Conservation (phyloP, 306 rosid species). For the Prunus armeniaca region DNA sequence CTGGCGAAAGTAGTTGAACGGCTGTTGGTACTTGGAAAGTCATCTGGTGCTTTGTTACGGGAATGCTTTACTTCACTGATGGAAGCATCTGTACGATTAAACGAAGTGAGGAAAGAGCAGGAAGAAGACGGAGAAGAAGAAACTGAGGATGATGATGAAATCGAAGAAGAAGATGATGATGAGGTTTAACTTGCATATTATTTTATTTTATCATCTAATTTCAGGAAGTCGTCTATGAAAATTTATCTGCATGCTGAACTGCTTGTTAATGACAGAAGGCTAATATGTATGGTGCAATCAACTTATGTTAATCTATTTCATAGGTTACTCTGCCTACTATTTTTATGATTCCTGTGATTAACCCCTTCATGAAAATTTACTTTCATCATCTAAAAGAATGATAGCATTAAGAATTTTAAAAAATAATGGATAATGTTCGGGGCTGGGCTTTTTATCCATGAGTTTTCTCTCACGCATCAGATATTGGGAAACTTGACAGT, state of each 20-base stretch:
- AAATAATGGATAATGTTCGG: not conserved
- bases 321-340: not conserved
- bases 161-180: conserved; percentile 67
- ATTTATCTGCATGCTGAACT: not conserved
- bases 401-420: not conserved
- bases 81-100: conserved; percentile 57
- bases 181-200: conserved; percentile 47
- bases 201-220: not conserved
- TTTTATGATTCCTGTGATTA: not conserved
- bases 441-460: not conserved
- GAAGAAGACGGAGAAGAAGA: conserved; percentile 51
- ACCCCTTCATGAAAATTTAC: not conserved
- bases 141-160: conserved; percentile 45
- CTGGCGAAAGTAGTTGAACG: conserved; percentile 64
- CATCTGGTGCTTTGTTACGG: conserved; percentile 38
- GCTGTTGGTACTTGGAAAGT: conserved; percentile 52
- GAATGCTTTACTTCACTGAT: conserved; percentile 62
- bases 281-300: not conserved
- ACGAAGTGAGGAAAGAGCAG: conserved; percentile 49
- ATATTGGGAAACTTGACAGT: not conserved
- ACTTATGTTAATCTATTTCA: not conserved
- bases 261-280: not conserved
- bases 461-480: not conserved
- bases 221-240: conserved; percentile 10
- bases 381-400: not conserved